phyloP scores from a whole-genome alignment of 148 eudicot genomes.

The Vaccinium macrocarpon region DNA sequence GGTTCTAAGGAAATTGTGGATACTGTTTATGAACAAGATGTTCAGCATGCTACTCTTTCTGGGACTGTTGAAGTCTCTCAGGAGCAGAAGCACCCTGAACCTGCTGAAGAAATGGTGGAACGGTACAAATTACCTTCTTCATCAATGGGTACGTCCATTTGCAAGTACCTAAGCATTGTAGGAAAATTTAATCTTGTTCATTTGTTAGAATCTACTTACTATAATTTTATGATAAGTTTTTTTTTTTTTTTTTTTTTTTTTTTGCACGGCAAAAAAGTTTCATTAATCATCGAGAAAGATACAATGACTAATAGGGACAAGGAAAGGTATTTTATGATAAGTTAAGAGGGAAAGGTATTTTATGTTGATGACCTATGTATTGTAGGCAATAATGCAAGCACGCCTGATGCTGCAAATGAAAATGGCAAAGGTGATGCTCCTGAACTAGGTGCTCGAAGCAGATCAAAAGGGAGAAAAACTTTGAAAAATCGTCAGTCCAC shows the following conservation, averaged over 20 bases:
- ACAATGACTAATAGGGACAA: no score
- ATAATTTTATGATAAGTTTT: neutral
- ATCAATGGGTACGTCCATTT: slow-evolving; percentile 20
- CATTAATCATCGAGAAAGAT: no score
- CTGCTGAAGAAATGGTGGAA: slow-evolving; percentile 17
- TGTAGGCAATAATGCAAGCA: slow-evolving; percentile 20
- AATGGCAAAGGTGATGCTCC: slow-evolving; percentile 22
- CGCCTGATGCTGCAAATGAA: slow-evolving; percentile 20
- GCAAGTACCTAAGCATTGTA: neutral
- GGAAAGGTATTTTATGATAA: neutral
- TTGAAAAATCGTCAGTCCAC: slow-evolving; percentile 29
- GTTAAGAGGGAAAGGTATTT: no score
- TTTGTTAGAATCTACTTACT: neutral
- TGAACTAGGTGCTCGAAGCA: slow-evolving; percentile 17
- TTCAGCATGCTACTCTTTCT: slow-evolving; percentile 12
- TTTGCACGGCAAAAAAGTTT: no score
- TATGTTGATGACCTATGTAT: slow-evolving; percentile 7
- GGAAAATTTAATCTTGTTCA: neutral
- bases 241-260: no score
- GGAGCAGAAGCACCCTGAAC: slow-evolving; percentile 1
- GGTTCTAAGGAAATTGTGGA: slow-evolving; percentile 10
- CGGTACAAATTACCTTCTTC: slow-evolving; percentile 3
- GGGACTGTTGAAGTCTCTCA: neutral
- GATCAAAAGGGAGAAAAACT: slow-evolving; percentile 25
- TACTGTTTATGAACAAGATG: neutral